Base-by-base conservation (phyloP, 371 early-diverging fungal species). In the Mucor lusitanicus region DNA sequence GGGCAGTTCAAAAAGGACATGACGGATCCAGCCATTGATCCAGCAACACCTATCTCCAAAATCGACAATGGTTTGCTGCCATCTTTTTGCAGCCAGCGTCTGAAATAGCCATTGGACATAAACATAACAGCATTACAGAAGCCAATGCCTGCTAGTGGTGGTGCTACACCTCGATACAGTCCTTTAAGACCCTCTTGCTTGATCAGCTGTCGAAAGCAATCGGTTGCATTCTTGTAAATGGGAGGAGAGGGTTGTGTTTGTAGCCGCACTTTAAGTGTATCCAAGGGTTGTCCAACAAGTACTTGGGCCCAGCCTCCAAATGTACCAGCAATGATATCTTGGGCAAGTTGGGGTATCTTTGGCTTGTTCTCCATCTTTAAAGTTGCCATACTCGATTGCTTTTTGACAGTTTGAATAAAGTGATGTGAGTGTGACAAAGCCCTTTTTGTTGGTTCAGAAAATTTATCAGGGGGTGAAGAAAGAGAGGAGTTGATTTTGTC, bases 41-140 rank as follows among this genome's bases (percentile, higher is more conserved):
- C 95, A 30, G 95, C 91, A 27, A 86, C 44, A 33, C 87, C 87
- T 58, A 90, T 85, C 65, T 93, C 86, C 35, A 76, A 86, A 50
- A 83, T 61, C 2, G 85, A 76, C 33, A 87, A 74, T 12, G 72
- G 69, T 65, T 84, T 76, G 7, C 48, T 74, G 23, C 77, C 76
- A 68, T 87, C 86, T 46, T 70, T 77, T 64, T 87, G 88, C 17
- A 95, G 68, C 67, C 88, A 69, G 44, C 90, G 86, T 61, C 91
- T 81, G 65, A 92, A 91, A 56, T 81, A 82, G 32, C 91, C 93
- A 72, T 95, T 93, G 37, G 91, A 87, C 67, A 91, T 85, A 80
- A 95, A 95, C 65, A 95, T 82, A 32, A 94, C 92, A 0, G 95
- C 95, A 76, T 95, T 95, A 72, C 90, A 93, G 40, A 94, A 85